Percentiles rank a stretch among this genome's conserved stretches.
These are phyloP conservation scores for Fibroporia radiculosa DNA, from an alignment of 768 basidiomycete species.

Conservation along the genomic window DNA sequence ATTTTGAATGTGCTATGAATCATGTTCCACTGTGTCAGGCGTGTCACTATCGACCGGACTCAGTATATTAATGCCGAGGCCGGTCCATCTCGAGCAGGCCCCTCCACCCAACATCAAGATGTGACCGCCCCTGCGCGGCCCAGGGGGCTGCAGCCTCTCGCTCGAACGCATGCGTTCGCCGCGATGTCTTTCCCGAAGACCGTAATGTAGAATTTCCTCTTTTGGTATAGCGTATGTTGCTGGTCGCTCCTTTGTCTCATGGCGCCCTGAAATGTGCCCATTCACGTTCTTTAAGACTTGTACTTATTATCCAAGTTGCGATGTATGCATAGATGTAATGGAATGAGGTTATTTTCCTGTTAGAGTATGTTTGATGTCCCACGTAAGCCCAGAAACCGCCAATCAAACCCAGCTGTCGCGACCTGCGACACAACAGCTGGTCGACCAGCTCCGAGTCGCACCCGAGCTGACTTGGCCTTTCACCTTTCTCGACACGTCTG, in stretches of 20 bases:
- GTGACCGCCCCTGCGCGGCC: neutral
- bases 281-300: neutral
- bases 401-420: slow-evolving; percentile 16
- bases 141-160: neutral
- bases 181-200: slow-evolving; percentile 3
- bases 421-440: slow-evolving; percentile 8
- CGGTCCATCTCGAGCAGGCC: neutral
- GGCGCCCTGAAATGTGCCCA: neutral
- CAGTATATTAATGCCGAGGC: neutral
- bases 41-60: slow-evolving; percentile 2
- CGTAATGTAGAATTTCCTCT: neutral
- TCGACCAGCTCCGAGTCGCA: slow-evolving; percentile 9
- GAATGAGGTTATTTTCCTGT: slow-evolving; percentile 8
- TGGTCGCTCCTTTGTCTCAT: neutral
- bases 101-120: neutral
- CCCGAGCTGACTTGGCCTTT: slow-evolving; percentile 9
- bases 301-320: neutral
- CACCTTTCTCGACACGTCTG: slow-evolving; percentile 1
- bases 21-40: neutral
- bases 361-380: slow-evolving; percentile 6
- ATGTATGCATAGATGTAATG: slow-evolving; percentile 1
- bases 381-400: slow-evolving; percentile 16
- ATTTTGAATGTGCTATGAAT: neutral
- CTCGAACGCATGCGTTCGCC: slow-evolving; percentile 1
- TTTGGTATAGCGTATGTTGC: neutral